Conservation (phyloP, 768 basidiomycete genomes). For the Aureoboletus auriporus region DNA sequence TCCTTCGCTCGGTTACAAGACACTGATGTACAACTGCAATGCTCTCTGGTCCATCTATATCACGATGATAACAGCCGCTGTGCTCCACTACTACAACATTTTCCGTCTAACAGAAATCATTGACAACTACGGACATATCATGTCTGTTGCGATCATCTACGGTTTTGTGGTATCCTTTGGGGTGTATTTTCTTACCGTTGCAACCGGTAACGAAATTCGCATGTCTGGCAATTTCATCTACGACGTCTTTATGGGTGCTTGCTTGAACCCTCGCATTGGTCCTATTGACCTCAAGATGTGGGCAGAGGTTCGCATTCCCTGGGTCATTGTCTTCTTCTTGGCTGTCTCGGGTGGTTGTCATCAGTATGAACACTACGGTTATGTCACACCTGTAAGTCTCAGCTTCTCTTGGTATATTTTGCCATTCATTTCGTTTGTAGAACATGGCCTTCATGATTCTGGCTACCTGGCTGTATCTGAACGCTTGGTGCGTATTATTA, state of each 20-base stretch:
- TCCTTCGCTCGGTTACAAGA: conserved; percentile 88
- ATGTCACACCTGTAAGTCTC: conserved; percentile 77
- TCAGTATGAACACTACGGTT: conserved; percentile 90
- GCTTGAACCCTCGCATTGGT: conserved; percentile 90
- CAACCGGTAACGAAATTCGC: conserved; percentile 76
- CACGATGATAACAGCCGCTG: conserved; percentile 70
- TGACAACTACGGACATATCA: conserved; percentile 92
- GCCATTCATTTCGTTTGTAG: conserved; percentile 33
- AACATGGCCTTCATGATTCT: conserved; percentile 97
- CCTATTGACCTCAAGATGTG: conserved; percentile 97
- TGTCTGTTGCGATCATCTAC: conserved; percentile 93
- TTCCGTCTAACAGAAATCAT: conserved; percentile 95
- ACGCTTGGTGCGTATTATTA: conserved; percentile 66
- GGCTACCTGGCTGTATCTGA: conserved; percentile 94
- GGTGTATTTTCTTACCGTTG: conserved; percentile 75
- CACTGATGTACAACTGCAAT: conserved; percentile 96
- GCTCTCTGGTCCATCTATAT: conserved; percentile 81
- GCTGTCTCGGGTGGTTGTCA: conserved; percentile 91
- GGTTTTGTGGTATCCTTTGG: conserved; percentile 80
- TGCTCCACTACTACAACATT: conserved; percentile 72
- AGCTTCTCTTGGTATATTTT: not conserved
- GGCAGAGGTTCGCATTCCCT: conserved; percentile 94
- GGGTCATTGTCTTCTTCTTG: conserved; percentile 94
- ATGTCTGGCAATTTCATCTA: conserved; percentile 96
- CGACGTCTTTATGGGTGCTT: conserved; percentile 96